Conservation (phyloP, 805 yeast genomes). For the Yamadazyma takamatsuzukensis region DNA sequence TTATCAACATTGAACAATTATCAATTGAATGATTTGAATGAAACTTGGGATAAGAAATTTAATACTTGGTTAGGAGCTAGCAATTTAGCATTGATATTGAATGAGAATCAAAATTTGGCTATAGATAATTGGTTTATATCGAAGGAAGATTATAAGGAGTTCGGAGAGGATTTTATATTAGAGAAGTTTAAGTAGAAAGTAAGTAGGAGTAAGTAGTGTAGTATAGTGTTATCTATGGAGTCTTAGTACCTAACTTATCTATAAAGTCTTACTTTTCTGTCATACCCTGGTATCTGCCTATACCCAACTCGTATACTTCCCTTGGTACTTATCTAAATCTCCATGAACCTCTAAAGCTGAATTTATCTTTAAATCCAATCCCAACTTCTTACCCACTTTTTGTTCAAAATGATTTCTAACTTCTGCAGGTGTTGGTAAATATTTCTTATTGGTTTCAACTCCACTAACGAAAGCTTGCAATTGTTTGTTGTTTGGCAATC, state of each 20-base stretch:
- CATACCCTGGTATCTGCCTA: no score
- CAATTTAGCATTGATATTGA: slow-evolving; percentile 59
- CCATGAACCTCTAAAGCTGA: slow-evolving; percentile 59
- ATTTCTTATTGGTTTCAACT: slow-evolving; percentile 58
- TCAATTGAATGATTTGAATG: slow-evolving; percentile 26
- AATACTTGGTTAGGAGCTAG: slow-evolving; percentile 75
- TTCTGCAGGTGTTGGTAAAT: slow-evolving; percentile 66
- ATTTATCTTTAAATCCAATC: slow-evolving; percentile 58
- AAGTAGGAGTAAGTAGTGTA: not conserved
- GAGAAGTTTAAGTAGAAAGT: slow-evolving; percentile 29
- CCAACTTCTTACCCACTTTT: slow-evolving; percentile 50
- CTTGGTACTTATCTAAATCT: slow-evolving; percentile 35
- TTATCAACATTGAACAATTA: slow-evolving; percentile 21
- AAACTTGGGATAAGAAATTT: slow-evolving; percentile 50
- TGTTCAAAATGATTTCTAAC: slow-evolving; percentile 59
- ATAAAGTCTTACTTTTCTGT: no score
- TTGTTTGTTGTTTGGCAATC: slow-evolving; percentile 71
- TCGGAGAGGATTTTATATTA: slow-evolving; percentile 44
- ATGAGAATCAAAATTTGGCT: slow-evolving; percentile 39
- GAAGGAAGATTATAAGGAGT: slow-evolving; percentile 62
- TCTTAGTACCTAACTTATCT: no score
- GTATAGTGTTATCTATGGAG: not conserved
- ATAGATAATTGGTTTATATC: slow-evolving; percentile 53
- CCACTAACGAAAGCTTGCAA: slow-evolving; percentile 68
- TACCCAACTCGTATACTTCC: slow-evolving; percentile 43